Evolutionary conservation across 1,284 basidiomycete genomes (phyloP), one percentile per base, ranked within the genome.

Genomic region (Ceratobasidium sp.): DNA sequence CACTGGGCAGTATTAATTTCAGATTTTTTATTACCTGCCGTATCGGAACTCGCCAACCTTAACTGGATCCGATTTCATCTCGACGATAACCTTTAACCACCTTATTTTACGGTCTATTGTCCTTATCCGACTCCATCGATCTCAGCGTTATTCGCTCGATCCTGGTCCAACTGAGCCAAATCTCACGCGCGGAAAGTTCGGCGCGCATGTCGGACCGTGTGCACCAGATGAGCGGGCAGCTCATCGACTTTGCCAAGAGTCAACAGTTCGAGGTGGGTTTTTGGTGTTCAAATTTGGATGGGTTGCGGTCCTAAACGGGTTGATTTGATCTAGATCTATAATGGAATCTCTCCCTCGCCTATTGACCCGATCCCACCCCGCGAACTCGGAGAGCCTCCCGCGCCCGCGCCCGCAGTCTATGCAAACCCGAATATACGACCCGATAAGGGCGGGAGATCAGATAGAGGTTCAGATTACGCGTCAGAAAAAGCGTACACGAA

Each of bases 241-340:
- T 73, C 14, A 29, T 73, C 58, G 59, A 62, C 46, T 73, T 73
- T 73, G 69, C 69, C 14, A 73, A 31, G 69, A 53, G 58, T 22
- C 69, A 73, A 29, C 41, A 59, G 46, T 73, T 73, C n/a, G 58
- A 73, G 69, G 69, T 73, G 9, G 11, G 69, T 49, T 27, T 19
- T 11, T 63, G 13, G 24, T 31, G 5, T 2, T 37, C 19, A 16
- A 43, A 43, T 43, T 27, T 56, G 8, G 29, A 27, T 39, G 3
- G 1, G n/a, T 41, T 43, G 8, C 41, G 16, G 27, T 62, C 14
- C 34, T 37, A 2, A 6, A 34, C 7, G 34, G 37, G 29, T 24
- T 51, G 16, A 9, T 11, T 34, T 39, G 1, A 24, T 4, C 9
- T 62, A 73, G 69, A 73, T 73, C 31, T 73, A 62, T 29, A 62